phyloP scores from a whole-genome alignment of 768 basidiomycete species.

The Agaricus blazei region DNA sequence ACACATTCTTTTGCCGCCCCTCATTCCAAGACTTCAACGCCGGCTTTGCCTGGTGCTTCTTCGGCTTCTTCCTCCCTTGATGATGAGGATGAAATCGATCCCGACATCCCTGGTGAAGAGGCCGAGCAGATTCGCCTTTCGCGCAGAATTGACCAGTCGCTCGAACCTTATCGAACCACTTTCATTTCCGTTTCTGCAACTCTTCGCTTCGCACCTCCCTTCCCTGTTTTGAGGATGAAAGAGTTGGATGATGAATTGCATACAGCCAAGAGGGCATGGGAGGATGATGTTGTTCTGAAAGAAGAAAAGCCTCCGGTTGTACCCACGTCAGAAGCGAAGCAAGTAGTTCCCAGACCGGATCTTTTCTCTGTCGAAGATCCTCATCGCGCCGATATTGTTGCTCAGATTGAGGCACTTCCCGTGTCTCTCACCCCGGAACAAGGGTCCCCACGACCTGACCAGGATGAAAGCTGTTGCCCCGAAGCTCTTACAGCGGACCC shows the following conservation, averaged over 20 bases:
- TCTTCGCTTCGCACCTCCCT: constrained; percentile 87
- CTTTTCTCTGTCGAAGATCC: constrained; percentile 4
- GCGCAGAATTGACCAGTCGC: constrained; percentile 70
- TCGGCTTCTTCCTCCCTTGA: background rate
- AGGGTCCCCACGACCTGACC: constrained; percentile 26
- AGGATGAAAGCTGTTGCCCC: constrained; percentile 26
- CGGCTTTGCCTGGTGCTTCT: background rate
- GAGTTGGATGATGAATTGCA: constrained; percentile 78
- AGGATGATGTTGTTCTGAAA: constrained; percentile 76
- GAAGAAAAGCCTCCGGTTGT: constrained; percentile 57
- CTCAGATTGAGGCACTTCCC: constrained; percentile 58
- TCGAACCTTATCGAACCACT: constrained; percentile 80
- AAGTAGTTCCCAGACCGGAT: constrained; percentile 4
- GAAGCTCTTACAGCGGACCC: constrained; percentile 14
- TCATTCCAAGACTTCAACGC: background rate
- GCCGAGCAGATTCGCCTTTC: constrained; percentile 67
- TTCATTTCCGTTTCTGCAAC: constrained; percentile 95
- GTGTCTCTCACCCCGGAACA: constrained; percentile 24
- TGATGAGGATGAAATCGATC: constrained; percentile 32
- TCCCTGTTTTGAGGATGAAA: constrained; percentile 83
- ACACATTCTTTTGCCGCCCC: constrained; percentile 13
- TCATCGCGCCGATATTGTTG: constrained; percentile 49
- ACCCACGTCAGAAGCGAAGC: constrained; percentile 38
- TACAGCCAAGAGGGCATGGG: constrained; percentile 69
- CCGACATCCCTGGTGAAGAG: constrained; percentile 60